Evolutionary conservation across 768 basidiomycete genomes (phyloP).

Genomic region (Cyclocybe aegerita): DNA sequence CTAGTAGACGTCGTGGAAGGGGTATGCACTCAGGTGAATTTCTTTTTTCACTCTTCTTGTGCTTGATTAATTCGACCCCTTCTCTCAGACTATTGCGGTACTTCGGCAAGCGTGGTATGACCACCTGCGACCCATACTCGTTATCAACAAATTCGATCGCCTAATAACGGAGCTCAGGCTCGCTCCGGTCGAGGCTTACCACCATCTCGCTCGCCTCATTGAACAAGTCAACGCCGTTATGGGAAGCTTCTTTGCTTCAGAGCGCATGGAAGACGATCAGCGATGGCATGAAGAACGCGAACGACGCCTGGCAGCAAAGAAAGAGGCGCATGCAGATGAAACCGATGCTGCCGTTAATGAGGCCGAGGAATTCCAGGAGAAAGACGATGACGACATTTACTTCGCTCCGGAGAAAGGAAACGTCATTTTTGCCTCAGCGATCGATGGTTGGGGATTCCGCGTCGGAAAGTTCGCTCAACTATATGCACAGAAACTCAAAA

Average conservation of each 20-base stretch:
- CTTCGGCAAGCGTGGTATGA: conserved; percentile 94
- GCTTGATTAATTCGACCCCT: neutral
- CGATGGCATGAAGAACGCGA: conserved; percentile 94
- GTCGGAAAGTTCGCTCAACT: conserved; percentile 91
- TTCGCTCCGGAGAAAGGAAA: conserved; percentile 96
- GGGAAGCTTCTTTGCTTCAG: conserved; percentile 92
- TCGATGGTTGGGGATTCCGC: conserved; percentile 98
- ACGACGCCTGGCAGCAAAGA: conserved; percentile 73
- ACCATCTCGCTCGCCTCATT: conserved; percentile 89
- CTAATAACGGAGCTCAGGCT: conserved; percentile 92
- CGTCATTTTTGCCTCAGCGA: conserved; percentile 93
- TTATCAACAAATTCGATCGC: conserved; percentile 97
- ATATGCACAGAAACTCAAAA: conserved; percentile 86
- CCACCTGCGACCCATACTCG: conserved; percentile 82
- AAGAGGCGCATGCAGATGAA: conserved; percentile 66
- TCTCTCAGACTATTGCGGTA: conserved; percentile 83
- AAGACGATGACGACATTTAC: conserved; percentile 97
- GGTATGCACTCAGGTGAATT: conserved; percentile 90
- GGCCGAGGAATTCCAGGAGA: conserved; percentile 80
- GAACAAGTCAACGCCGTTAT: conserved; percentile 99
- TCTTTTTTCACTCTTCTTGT: conserved; percentile 1
- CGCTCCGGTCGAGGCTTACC: conserved; percentile 88
- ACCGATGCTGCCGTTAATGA: conserved; percentile 60
- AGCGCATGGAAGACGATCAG: conserved; percentile 95
- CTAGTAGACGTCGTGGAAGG: conserved; percentile 97